These are phyloP conservation scores for Pseudogymnoascus pannorum DNA, from an alignment of 2,329 filamentous ascomycete species.

Conservation along the genomic window DNA sequence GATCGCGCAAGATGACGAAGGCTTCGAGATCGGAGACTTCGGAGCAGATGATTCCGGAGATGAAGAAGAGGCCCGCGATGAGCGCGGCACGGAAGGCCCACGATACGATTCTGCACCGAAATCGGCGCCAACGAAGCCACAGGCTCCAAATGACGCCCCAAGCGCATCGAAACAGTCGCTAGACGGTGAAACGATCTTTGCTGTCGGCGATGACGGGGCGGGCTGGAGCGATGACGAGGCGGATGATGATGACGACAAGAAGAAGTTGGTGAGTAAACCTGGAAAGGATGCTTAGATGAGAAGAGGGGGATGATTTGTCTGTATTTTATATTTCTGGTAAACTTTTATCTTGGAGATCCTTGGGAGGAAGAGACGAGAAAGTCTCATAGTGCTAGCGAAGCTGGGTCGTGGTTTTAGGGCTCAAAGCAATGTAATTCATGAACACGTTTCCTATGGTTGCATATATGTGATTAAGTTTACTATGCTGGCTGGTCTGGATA, in stretches of 20 bases:
- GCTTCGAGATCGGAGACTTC: slow-evolving; percentile 92
- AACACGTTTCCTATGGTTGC: neutral
- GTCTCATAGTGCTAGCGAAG: neutral
- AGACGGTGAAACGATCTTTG: slow-evolving; percentile 93
- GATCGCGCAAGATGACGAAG: slow-evolving; percentile 96
- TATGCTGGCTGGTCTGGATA: neutral
- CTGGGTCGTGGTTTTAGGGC: neutral
- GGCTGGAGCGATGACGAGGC: slow-evolving; percentile 75
- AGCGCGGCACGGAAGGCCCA: slow-evolving; percentile 27
- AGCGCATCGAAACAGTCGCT: slow-evolving; percentile 44
- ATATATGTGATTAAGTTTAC: neutral
- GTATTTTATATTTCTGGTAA: slow-evolving; percentile 8
- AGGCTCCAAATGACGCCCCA: slow-evolving; percentile 27
- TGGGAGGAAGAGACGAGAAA: neutral
- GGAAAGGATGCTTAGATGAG: slow-evolving; percentile 7
- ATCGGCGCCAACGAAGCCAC: slow-evolving; percentile 20
- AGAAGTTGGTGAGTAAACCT: slow-evolving; percentile 41
- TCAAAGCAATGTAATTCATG: slow-evolving; percentile 7
- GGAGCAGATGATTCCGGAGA: slow-evolving; percentile 61
- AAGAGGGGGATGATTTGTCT: slow-evolving; percentile 8
- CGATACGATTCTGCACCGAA: slow-evolving; percentile 25
- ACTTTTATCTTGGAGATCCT: neutral
- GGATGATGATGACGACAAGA: slow-evolving; percentile 47
- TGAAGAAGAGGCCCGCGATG: slow-evolving; percentile 50
- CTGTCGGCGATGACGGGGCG: slow-evolving; percentile 69